These are phyloP conservation scores for Gossypium gossypioides DNA, from an alignment of 441 rosid species.

Conservation along the genomic window DNA sequence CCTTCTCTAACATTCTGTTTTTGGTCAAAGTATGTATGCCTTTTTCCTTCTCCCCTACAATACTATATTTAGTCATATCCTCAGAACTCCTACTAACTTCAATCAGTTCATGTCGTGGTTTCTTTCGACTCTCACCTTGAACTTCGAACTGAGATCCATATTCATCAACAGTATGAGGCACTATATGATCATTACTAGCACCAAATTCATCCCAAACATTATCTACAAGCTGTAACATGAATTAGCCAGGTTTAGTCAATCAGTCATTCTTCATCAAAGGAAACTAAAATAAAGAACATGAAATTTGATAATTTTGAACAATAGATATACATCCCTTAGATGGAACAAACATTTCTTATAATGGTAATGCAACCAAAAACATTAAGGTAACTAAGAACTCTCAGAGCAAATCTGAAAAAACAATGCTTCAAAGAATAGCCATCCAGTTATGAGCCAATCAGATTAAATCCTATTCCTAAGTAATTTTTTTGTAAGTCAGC, in stretches of 20 bases:
- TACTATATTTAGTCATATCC: slow-evolving; percentile 22
- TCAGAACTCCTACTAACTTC: slow-evolving; percentile 26
- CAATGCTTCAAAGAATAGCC: not conserved
- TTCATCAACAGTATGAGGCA: slow-evolving; percentile 42
- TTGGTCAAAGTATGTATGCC: slow-evolving; percentile 19
- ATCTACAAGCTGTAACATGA: slow-evolving; percentile 48
- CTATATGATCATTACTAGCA: slow-evolving; percentile 58
- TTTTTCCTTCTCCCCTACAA: slow-evolving; percentile 28
- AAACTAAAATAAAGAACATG: not conserved
- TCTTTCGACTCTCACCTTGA: slow-evolving; percentile 31
- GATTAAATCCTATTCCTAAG: not conserved
- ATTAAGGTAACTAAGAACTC: not conserved
- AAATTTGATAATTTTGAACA: not conserved
- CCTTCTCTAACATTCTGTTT: slow-evolving; percentile 51
- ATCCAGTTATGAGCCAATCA: not conserved
- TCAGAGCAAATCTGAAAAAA: not conserved
- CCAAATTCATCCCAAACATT: slow-evolving; percentile 46
- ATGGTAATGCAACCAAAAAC: not conserved
- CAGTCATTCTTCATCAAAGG: not conserved
- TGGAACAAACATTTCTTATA: not conserved
- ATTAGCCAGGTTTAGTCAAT: slow-evolving; percentile 12
- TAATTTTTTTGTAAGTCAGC: not conserved
- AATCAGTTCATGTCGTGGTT: slow-evolving; percentile 35
- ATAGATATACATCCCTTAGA: not conserved
- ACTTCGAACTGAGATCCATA: slow-evolving; percentile 27